These are phyloP conservation scores for Phalaenopsis equestris DNA, from an alignment of 106 monocot species.

Conservation along the genomic window DNA sequence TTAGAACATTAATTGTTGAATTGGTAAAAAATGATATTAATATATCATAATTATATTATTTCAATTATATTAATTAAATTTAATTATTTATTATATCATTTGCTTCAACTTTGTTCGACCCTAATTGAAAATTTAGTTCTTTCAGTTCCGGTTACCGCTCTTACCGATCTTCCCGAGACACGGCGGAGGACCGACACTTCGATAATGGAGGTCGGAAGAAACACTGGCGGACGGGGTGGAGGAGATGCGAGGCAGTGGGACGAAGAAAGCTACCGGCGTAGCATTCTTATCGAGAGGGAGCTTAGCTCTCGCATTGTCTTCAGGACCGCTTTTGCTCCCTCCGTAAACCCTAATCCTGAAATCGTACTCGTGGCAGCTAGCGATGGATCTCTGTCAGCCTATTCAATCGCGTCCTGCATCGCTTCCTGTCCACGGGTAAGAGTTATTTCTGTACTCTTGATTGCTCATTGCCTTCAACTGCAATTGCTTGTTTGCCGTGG, in stretches of 20 bases:
- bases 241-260: slow-evolving; percentile 59
- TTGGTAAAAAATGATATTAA: too few species aligned
- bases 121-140: too few species aligned
- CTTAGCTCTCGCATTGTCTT: slow-evolving; percentile 56
- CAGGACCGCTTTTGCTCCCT: slow-evolving; percentile 37
- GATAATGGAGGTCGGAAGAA: neutral
- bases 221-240: neutral
- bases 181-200: neutral
- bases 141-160: too few species aligned
- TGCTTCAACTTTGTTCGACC: too few species aligned
- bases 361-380: slow-evolving; percentile 27
- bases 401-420: slow-evolving; percentile 41
- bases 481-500: neutral
- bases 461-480: neutral
- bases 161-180: too few species aligned
- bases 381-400: slow-evolving; percentile 61
- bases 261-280: slow-evolving; percentile 53
- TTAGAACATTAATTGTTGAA: too few species aligned
- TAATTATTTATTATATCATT: too few species aligned
- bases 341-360: slow-evolving; percentile 17
- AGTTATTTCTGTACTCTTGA: neutral
- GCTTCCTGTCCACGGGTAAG: slow-evolving; percentile 17
- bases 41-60: too few species aligned
- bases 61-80: too few species aligned
- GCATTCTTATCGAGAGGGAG: slow-evolving; percentile 46